These are phyloP conservation scores for Trichoderma semiorbis DNA, from an alignment of 2,329 filamentous ascomycete genomes.

Conservation along the genomic window DNA sequence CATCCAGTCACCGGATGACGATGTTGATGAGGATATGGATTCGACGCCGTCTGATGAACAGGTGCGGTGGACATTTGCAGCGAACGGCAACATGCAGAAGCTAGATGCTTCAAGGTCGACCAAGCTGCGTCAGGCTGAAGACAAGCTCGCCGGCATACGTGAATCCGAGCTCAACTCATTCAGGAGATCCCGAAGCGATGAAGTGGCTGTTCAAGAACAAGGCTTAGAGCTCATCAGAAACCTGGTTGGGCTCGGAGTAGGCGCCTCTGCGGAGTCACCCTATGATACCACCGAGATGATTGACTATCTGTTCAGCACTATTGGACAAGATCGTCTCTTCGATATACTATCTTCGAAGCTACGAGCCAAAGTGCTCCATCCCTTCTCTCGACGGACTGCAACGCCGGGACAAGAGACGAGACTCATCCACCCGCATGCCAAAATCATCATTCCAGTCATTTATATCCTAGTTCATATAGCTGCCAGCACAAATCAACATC, in stretches of 20 bases:
- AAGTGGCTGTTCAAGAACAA: conserved; percentile 85
- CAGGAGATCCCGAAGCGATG: conserved; percentile 68
- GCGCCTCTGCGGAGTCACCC: conserved; percentile 48
- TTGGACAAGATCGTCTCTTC: conserved; percentile 76
- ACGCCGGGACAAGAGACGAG: conserved; percentile 40
- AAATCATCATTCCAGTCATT: conserved; percentile 74
- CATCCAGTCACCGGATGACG: conserved; percentile 32
- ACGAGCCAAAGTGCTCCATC: conserved; percentile 55
- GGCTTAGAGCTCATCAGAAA: conserved; percentile 87
- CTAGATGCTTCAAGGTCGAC: conserved; percentile 37
- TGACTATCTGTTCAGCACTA: conserved; percentile 71
- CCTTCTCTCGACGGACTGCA: conserved; percentile 44
- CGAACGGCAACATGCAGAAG: conserved; percentile 31
- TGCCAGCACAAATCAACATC: conserved; percentile 73
- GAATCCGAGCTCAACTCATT: conserved; percentile 66
- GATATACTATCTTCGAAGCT: conserved; percentile 78
- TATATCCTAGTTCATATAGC: conserved; percentile 87
- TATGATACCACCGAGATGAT: conserved; percentile 68
- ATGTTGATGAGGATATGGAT: conserved; percentile 57
- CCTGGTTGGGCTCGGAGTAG: conserved; percentile 60
- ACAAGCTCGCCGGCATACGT: conserved; percentile 49
- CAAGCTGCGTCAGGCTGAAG: conserved; percentile 48
- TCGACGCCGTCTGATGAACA: conserved; percentile 49
- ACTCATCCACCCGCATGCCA: conserved; percentile 56
- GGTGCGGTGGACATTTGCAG: conserved; percentile 35